Percentiles rank a stretch among this genome's conserved stretches.
Evolutionary conservation across 148 eudicot species (phyloP).

Genomic region (Persicaria tinctoria): DNA sequence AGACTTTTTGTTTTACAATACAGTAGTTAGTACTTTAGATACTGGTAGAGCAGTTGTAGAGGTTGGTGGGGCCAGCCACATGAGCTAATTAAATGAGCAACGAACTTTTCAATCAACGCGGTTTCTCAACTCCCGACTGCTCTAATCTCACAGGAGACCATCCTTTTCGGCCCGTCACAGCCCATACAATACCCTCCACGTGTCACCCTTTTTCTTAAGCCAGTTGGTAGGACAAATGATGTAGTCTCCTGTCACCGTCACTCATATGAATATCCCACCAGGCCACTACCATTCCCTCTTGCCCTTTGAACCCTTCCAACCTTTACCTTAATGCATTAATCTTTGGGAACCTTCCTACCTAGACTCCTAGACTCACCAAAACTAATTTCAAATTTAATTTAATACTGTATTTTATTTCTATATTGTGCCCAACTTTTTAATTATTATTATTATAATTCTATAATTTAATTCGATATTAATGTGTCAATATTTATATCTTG

Average conservation of each 20-base stretch:
- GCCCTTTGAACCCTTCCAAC: neutral
- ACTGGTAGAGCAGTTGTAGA: neutral
- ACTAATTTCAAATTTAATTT: too few relatives aligned
- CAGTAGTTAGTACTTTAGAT: too few relatives aligned
- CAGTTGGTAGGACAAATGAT: neutral
- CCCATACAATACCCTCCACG: neutral
- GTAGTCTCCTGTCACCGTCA: neutral
- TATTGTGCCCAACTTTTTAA: too few relatives aligned
- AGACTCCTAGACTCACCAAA: neutral
- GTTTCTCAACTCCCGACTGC: slow-evolving; percentile 13
- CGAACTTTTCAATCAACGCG: slow-evolving; percentile 15
- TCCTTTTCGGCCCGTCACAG: neutral
- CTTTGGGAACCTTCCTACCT: neutral
- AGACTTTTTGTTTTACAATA: too few relatives aligned
- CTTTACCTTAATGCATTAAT: neutral
- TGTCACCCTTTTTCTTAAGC: neutral
- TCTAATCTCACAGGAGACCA: neutral
- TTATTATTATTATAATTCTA: too few relatives aligned
- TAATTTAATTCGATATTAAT: too few relatives aligned
- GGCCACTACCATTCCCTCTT: too few relatives aligned
- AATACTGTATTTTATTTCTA: too few relatives aligned
- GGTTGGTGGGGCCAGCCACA: neutral
- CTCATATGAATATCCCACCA: too few relatives aligned
- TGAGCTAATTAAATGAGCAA: neutral
- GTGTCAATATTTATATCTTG: too few relatives aligned